Base-by-base conservation (phyloP, 2,329 filamentous ascomycete species). In the Calonectria pauciramosa region DNA sequence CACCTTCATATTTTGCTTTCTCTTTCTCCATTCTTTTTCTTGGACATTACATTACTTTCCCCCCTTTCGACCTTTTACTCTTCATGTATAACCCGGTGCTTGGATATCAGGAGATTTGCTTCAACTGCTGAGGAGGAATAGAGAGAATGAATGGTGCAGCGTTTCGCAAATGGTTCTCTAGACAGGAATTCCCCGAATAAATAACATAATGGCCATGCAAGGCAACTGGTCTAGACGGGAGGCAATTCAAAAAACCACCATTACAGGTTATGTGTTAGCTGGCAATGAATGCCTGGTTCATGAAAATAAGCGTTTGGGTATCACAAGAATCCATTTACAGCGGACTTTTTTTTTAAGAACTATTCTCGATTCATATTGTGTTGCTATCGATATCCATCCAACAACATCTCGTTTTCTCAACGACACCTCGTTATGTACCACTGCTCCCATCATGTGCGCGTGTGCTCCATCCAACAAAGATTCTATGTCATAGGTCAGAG, bases 311-410 rank as follows among this genome's bases (percentile, higher is more conserved):
- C 3, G 26, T 18, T 28, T 20, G 28, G 28, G 18, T 18, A 32
- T 32, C 30, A 32, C 30, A 32, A 32, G 30, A 32, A 32, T 32
- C 41, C 18, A 18, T 10, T 20, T 20, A n/a, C 7, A 13, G 5
- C 14, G 49, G 20, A 56, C 26, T 23, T 41, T 28, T 23, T 41
- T 28, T 52, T 60, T 16, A 26, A 23, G 68, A 67, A 64, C 73
- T 75, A 67, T 70, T 73, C 65, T 79, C 74, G 70, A 78, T 76
- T 80, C 79, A 74, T 80, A 78, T 79, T 73, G 68, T 76, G 72
- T 80, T 80, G 71, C 72, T 72, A 78, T 67, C 73, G 59, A 54
- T 41, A 65, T 75, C 77, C 52, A 71, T 32, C 64, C 72, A 56
- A n/a, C 72, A 65, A 54, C 44, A 66, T 64, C 36, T 32, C 51